Conservation (phyloP, 192 early-diverging fungal species). For the Backusella mclennaniae region DNA sequence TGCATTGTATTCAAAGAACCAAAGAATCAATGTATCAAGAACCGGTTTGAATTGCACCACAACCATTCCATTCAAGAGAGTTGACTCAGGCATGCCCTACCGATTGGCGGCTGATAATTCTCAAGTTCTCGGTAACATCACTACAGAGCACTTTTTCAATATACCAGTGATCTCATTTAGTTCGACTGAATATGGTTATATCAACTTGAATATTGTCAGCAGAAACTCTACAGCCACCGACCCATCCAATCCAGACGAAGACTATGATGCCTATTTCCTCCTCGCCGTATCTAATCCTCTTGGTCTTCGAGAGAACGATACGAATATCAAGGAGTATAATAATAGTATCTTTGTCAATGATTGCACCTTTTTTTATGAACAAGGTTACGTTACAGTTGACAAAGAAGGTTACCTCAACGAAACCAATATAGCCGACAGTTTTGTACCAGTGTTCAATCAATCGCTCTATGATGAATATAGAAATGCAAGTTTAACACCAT, state of each 20-base stretch:
- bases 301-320: neutral
- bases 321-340: neutral
- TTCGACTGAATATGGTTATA: neutral
- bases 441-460: neutral
- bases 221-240: neutral
- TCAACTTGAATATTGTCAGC: neutral
- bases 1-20: neutral
- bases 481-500: neutral
- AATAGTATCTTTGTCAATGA: neutral
- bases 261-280: neutral
- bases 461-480: neutral
- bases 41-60: neutral
- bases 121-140: neutral
- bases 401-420: neutral
- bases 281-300: neutral
- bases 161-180: neutral
- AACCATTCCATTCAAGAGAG: neutral
- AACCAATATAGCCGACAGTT: neutral
- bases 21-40: neutral
- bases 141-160: neutral
- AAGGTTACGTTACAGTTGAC: neutral
- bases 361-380: neutral
- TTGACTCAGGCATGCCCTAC: neutral
- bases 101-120: neutral
- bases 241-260: neutral